Evolutionary conservation across 257 asterid genomes (phyloP), one percentile per base, ranked within the genome.

Genomic region (Coffea canephora): DNA sequence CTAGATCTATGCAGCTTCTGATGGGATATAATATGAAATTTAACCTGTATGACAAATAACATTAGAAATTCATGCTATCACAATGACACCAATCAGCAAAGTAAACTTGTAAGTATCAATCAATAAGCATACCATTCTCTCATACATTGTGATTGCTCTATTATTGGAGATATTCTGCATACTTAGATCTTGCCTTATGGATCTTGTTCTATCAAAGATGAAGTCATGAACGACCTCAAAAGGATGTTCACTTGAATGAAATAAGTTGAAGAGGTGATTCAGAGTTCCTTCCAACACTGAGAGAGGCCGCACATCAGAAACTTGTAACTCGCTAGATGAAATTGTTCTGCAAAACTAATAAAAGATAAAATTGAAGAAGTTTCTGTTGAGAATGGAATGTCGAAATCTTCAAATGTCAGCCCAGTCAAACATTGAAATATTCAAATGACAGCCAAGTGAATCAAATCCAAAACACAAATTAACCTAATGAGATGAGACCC

Each of bases 291-390:
- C 91, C 89, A 95, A 82, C 77, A 93, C 94, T 1, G 91, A 82
- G 80, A 92, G 88, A 70, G 98, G 96, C 88, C 99, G 92, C 85
- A 95, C 89, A 79, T 91, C 97, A 77, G 96, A 93, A 79, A 90
- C 89, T 82, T 83, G 86, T 69, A 81, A 36, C 66, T 89, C 84
- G 77, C 84, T 88, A 27, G 85, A 27, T 73, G 89, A 87, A 85
- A 95, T 91, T 78, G 98, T 95, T 88, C 99, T 95, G 96, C 99
- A 93, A 84, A 95, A 95, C 99, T 95, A 84, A 74, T 18, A 80
- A 80, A 25, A 68, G 48, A 79, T 78, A 80, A 57, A 27, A 45
- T 55, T 43, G 19, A 27, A 57, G 48, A 74, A 74, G 11, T 54
- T 45, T 46, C 41, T 8, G 31, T 31, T 74, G 34, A 54, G 16